Base-by-base conservation (phyloP, 2,329 filamentous ascomycete species). In the Exophiala sp. region DNA sequence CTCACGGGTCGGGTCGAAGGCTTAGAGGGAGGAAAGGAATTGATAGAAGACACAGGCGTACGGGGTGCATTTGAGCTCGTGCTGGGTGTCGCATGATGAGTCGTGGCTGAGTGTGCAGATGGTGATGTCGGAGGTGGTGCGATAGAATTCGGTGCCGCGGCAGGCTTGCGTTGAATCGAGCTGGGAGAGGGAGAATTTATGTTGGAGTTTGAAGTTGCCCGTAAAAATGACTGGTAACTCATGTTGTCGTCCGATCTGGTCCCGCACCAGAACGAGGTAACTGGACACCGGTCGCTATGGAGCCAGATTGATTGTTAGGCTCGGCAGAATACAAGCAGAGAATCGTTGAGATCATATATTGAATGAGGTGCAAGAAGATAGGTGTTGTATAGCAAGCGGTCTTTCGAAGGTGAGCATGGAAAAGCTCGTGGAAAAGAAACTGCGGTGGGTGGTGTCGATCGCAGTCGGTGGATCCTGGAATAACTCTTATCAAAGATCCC, bases 221-320 rank as follows among this genome's bases (percentile, higher is more conserved):
- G 38, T 5, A 60, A 47, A 35, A 47, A 60, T 12, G 54, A 54
- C 33, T 60, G 57, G 43, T 60, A 60, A 40, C 54, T 57, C 57
- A 60, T 59, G 12, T 48, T 51, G 36, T 20, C 6, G 41, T 24
- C 12, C 16, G 41, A 24, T 9, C 41, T 24, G 7, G 41, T 12
- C 20, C 41, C 21, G 32, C 7, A 29, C 24, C 24, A 5, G 35
- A 40, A 20, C 14, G 42, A 29, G 24, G 24, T 29, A 29, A 29
- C 3, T 29, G 24, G 24, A 29, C 24, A 5, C 24, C 7, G 4
- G 24, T 29, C 2, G 24, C 3, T 29, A 29, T 8, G 24, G 7
- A 29, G 24, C 24, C 5, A 29, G n/a, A 29, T 29, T 29, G 24
- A 4, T 29, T 8, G 5, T 29, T 5, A 29, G 24, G 2, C 24